phyloP scores from a whole-genome alignment of 2,329 filamentous ascomycete species.

The Paecilomyces sp. region DNA sequence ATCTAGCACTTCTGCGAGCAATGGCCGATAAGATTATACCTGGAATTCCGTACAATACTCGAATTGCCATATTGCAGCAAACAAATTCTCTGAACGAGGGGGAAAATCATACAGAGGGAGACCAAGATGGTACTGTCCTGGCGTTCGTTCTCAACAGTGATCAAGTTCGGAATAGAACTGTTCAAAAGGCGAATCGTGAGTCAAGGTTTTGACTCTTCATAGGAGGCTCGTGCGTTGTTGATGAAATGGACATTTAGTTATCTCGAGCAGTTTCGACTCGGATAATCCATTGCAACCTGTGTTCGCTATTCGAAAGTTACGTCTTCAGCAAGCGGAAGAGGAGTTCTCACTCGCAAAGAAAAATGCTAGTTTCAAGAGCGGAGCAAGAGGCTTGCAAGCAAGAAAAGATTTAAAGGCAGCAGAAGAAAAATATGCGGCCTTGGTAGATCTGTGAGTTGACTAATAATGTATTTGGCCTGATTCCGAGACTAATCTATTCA shows the following conservation, averaged over 20 bases:
- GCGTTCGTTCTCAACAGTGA: slow-evolving; percentile 58
- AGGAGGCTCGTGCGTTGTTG: too few relatives aligned
- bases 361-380: slow-evolving; percentile 66
- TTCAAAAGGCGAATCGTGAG: slow-evolving; percentile 55
- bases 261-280: slow-evolving; percentile 55
- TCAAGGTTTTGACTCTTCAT: background rate
- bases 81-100: slow-evolving; percentile 23
- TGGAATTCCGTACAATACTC: slow-evolving; percentile 60
- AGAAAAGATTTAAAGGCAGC: slow-evolving; percentile 65
- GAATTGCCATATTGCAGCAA: slow-evolving; percentile 64
- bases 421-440: slow-evolving; percentile 60
- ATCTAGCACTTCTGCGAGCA: slow-evolving; percentile 60
- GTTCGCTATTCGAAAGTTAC: slow-evolving; percentile 54
- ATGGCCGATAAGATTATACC: slow-evolving; percentile 73
- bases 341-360: slow-evolving; percentile 64
- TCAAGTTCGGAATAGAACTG: slow-evolving; percentile 43
- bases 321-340: slow-evolving; percentile 55
- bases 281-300: slow-evolving; percentile 53
- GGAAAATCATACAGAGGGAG: slow-evolving; percentile 19
- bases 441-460: slow-evolving; percentile 41
- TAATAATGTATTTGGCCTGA: background rate
- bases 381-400: slow-evolving; percentile 66
- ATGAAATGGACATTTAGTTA: slow-evolving; percentile 25
- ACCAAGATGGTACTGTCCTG: slow-evolving; percentile 39
- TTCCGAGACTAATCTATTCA: slow-evolving; percentile 4